These are phyloP conservation scores for Neurospora sp. DNA, from an alignment of 495 filamentous ascomycete species.

Conservation along the genomic window DNA sequence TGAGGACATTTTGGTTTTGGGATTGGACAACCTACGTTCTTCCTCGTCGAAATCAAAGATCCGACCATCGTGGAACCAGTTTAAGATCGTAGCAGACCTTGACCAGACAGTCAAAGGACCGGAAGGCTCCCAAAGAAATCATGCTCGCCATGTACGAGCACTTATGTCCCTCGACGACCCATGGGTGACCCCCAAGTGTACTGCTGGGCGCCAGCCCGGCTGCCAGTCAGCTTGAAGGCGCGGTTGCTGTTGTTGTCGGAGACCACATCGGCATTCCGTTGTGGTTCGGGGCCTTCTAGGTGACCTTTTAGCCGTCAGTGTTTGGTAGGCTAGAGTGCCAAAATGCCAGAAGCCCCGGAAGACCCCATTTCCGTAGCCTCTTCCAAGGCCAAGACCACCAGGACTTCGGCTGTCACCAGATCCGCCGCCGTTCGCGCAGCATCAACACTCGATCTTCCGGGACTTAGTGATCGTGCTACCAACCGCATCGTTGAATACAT, in stretches of 20 bases:
- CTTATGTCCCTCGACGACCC: background rate
- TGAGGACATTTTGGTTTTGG: background rate
- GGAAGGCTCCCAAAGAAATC: background rate
- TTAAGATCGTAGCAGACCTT: background rate
- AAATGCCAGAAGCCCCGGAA: background rate
- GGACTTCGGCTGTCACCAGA: constrained; percentile 37
- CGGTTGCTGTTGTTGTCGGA: background rate
- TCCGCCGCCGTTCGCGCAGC: constrained; percentile 34
- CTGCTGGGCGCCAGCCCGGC: background rate
- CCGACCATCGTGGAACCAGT: background rate
- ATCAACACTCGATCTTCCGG: constrained; percentile 22
- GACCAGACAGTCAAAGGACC: background rate
- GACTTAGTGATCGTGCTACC: constrained; percentile 38
- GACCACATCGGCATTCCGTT: background rate
- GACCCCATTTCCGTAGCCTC: background rate
- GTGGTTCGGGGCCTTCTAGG: background rate
- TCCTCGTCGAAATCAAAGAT: no score
- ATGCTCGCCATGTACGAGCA: background rate
- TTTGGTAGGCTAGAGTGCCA: background rate
- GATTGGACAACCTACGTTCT: background rate
- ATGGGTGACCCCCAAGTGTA: background rate
- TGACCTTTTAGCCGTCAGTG: background rate
- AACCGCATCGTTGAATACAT: constrained; percentile 46
- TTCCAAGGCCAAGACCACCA: constrained; percentile 17
- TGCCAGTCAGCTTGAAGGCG: background rate